phyloP scores from a whole-genome alignment of 1,284 basidiomycete species.

The Mycena citricolor region DNA sequence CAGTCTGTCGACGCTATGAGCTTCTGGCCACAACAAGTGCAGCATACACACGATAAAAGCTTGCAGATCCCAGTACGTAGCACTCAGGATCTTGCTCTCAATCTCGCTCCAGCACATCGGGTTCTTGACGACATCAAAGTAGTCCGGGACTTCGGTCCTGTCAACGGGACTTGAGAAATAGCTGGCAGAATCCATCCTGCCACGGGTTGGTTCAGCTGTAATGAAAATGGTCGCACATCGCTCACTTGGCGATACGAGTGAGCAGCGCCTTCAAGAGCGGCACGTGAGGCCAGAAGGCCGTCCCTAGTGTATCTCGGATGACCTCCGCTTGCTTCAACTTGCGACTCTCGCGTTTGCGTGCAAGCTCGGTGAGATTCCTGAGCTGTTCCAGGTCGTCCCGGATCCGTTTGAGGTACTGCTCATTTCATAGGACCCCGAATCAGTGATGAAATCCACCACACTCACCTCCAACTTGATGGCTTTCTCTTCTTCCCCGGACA shows the following conservation, averaged over 20 bases:
- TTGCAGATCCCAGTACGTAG: constrained; percentile 75
- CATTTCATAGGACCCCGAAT: background rate
- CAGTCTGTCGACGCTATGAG: constrained; percentile 50
- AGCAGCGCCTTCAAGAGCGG: no score
- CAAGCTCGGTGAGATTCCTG: constrained; percentile 68
- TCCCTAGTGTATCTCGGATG: constrained; percentile 67
- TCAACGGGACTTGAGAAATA: constrained; percentile 86
- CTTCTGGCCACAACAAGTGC: background rate
- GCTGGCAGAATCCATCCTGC: constrained; percentile 74
- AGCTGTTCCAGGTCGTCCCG: constrained; percentile 72
- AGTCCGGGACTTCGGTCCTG: constrained; percentile 82
- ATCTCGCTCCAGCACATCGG: constrained; percentile 93
- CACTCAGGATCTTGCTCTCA: constrained; percentile 73
- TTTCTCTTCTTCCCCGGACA: constrained; percentile 83
- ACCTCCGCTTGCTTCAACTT: constrained; percentile 78
- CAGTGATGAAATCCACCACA: constrained; percentile 12
- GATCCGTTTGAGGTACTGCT: constrained; percentile 21
- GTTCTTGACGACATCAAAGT: constrained; percentile 81
- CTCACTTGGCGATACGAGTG: no score
- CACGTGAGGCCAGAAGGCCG: constrained; percentile 69
- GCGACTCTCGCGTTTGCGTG: constrained; percentile 80
- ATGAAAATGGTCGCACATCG: no score
- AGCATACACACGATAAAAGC: constrained; percentile 67
- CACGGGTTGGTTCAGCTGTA: no score
- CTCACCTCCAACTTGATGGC: constrained; percentile 79